A percentile compares a stretch with the other conserved stretches of the same genome.
Evolutionary conservation across 2,329 filamentous ascomycete species (phyloP).

Genomic region (Fusarium chuoi): DNA sequence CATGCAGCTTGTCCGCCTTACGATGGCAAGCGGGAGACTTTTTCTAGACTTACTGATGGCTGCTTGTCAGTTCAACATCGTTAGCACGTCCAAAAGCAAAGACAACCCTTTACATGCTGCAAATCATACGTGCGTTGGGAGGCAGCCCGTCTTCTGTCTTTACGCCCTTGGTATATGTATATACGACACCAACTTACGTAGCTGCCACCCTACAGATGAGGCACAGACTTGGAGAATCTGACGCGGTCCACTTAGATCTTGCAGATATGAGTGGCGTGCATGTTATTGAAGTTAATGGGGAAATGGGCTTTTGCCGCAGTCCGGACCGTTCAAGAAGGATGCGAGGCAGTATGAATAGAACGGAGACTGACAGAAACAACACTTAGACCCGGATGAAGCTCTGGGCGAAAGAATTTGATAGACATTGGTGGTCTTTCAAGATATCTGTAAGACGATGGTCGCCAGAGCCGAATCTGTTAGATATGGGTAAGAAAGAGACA

Average conservation of each 20-base stretch:
- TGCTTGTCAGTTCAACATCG: background rate
- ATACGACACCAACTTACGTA: slow-evolving; percentile 1
- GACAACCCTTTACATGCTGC: background rate
- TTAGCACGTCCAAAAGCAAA: background rate
- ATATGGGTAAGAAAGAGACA: background rate
- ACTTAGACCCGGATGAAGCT: rapidly evolving
- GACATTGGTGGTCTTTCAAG: too few species aligned
- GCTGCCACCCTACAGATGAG: background rate
- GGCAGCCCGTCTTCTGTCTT: background rate
- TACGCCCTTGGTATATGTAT: slow-evolving; percentile 8
- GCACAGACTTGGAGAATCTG: background rate
- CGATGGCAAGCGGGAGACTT: rapidly evolving
- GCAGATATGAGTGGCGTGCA: background rate
- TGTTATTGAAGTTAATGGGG: background rate
- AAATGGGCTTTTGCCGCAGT: background rate
- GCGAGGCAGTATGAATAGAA: too few species aligned
- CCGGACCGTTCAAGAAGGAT: too few species aligned
- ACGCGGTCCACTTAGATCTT: background rate
- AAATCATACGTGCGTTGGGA: background rate
- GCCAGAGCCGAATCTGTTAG: background rate
- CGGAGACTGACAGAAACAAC: background rate
- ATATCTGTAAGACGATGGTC: background rate
- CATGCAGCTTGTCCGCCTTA: background rate
- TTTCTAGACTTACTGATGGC: rapidly evolving
- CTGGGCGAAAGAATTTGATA: rapidly evolving